phyloP scores from a whole-genome alignment of 1,284 basidiomycete species.

The Leucoagaricus sp. region DNA sequence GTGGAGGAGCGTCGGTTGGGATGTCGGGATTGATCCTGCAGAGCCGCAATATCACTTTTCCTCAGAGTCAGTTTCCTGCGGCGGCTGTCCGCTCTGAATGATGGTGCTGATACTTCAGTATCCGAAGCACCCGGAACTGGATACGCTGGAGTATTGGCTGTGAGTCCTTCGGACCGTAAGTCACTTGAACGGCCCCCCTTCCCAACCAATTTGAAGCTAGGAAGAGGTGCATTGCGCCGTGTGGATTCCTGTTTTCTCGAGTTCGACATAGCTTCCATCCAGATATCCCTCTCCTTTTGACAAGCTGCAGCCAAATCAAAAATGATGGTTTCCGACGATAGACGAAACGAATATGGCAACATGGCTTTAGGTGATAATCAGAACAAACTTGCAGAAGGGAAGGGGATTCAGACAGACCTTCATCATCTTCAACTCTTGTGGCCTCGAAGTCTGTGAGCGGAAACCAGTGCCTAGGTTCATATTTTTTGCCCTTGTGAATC shows the following conservation, averaged over 20 bases:
- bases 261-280: conserved; percentile 70
- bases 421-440: conserved; percentile 68
- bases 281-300: conserved; percentile 79
- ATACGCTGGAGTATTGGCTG: conserved; percentile 55
- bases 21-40: conserved; percentile 20
- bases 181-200: conserved; percentile 41
- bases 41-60: conserved; percentile 19
- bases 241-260: conserved; percentile 37
- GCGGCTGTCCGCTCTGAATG: conserved; percentile 25
- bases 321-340: conserved; percentile 66
- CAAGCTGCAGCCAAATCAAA: conserved; percentile 87
- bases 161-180: conserved; percentile 39
- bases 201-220: conserved; percentile 53
- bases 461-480: conserved; percentile 89
- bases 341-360: conserved; percentile 78
- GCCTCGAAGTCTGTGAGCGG: conserved; percentile 72
- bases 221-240: conserved; percentile 62
- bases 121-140: conserved; percentile 57
- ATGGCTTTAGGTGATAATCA: conserved; percentile 49
- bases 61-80: conserved; percentile 26
- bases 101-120: conserved; percentile 32
- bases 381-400: conserved; percentile 12
- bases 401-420: conserved; percentile 53
- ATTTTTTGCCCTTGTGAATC: conserved; percentile 75
- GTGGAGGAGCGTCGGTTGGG: conserved; percentile 59